Evolutionary conservation across 805 yeast species (phyloP).

Genomic region (Tetrapisispora arboricola): DNA sequence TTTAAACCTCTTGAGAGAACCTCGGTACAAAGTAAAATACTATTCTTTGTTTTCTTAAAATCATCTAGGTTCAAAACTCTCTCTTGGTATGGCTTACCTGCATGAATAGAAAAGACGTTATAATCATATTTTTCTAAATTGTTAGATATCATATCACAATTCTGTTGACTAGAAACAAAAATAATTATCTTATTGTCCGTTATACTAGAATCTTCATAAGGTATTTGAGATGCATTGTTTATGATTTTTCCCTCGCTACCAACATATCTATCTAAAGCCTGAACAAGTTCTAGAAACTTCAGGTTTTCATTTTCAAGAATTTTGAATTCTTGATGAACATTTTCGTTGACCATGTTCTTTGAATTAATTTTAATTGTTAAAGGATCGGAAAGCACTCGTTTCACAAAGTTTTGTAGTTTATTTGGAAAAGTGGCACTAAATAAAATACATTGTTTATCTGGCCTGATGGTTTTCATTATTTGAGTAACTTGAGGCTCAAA

Average conservation of each 20-base stretch:
- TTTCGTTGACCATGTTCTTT: constrained; percentile 69
- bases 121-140: constrained; percentile 39
- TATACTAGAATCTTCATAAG: no score
- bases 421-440: constrained; percentile 92
- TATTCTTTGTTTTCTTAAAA: constrained; percentile 51
- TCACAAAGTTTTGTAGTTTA: constrained; percentile 67
- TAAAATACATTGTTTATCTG: constrained; percentile 79
- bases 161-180: constrained; percentile 82
- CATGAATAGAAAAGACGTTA: constrained; percentile 67
- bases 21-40: constrained; percentile 78
- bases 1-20: constrained; percentile 93
- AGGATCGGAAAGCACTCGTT: constrained; percentile 51
- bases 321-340: constrained; percentile 62
- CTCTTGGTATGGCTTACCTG: constrained; percentile 83
- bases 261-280: constrained; percentile 39
- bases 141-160: constrained; percentile 62
- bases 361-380: constrained; percentile 74
- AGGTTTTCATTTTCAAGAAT: constrained; percentile 42
- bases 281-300: constrained; percentile 48
- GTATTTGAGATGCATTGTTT: not conserved
- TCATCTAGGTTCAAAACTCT: constrained; percentile 63
- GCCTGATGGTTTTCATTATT: constrained; percentile 64
- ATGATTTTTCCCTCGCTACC: not conserved
- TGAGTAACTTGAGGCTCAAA: constrained; percentile 92
- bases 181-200: constrained; percentile 49